Evolutionary conservation across 331 rosid species (phyloP), one percentile per base, ranked within the genome.

Genomic region (Acacia pycnantha): DNA sequence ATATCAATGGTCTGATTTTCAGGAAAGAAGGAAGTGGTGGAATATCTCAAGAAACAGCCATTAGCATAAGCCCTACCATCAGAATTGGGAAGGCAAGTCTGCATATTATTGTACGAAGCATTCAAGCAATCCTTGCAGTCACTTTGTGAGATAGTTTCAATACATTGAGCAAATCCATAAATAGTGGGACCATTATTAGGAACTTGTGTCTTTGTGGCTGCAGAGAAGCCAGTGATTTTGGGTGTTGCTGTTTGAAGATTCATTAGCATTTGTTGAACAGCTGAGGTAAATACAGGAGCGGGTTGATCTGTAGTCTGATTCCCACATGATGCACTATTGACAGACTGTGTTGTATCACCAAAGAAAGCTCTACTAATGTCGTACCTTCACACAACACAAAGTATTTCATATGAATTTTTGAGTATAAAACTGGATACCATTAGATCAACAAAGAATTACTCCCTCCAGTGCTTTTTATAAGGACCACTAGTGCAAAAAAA

Each of bases 131-230:
- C 83, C 33, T 71, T 50, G 58, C 97, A 92, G 31, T 86, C 91
- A 59, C 76, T 85, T 54, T 73, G 51, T 35, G 79, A 43, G 58
- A 77, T 83, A 44, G 93, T 87, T 53, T 90, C 88, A 58, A 81
- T 92, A 81, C 97, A 92, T 31, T 92, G 97, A 70, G 97, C 97
- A 72, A 87, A 80, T 5, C 87, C 94, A 73, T 89, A 92, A 16
- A 90, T 27, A 61, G 18, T 80, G 29, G 92, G 50, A 47, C 65
- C 77, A 67, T 67, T 66, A 18, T 9, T 66, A 41, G 65, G 66
- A 6, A 82, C 24, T 71, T 64, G 77, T 58, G 78, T 86, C 79
- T 56, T 89, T 3, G 80, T 86, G 27, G 90, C 94, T 22, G 90
- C 94, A 77, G 76, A 92, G 81, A 71, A 92, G 27, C 94, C 94